These are phyloP conservation scores for Jaapia argillacea DNA, from an alignment of 768 basidiomycete genomes.

Conservation along the genomic window DNA sequence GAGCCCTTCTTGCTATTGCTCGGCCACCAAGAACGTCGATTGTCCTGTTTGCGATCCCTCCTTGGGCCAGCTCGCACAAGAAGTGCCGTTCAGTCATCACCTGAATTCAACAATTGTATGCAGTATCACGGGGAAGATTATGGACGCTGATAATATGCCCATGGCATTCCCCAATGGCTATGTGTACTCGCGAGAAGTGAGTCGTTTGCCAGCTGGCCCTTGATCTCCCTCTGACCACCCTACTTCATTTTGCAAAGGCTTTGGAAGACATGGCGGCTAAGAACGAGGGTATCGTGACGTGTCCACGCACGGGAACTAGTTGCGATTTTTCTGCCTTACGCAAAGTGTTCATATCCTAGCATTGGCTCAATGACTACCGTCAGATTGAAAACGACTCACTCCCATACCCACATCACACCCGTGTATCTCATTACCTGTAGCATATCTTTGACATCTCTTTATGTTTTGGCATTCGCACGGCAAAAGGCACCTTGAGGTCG, in stretches of 20 bases:
- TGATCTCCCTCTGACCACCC: neutral
- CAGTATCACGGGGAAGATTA: slow-evolving; percentile 81
- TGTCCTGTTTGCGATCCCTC: slow-evolving; percentile 87
- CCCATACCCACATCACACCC: too few species aligned
- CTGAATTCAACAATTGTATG: slow-evolving; percentile 95
- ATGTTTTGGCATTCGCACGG: too few species aligned
- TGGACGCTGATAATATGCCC: slow-evolving; percentile 91
- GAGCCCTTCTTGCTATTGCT: slow-evolving; percentile 72
- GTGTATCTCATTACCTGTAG: too few species aligned
- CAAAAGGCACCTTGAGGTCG: too few species aligned
- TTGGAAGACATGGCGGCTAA: slow-evolving; percentile 80
- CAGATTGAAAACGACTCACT: too few species aligned
- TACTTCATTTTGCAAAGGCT: slow-evolving; percentile 38
- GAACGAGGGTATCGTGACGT: slow-evolving; percentile 72
- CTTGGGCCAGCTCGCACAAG: slow-evolving; percentile 65
- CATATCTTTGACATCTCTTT: too few species aligned
- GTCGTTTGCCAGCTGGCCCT: slow-evolving; percentile 14
- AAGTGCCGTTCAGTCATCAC: slow-evolving; percentile 90
- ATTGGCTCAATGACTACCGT: too few species aligned
- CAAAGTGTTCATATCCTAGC: slow-evolving; percentile 94
- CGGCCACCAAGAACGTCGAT: slow-evolving; percentile 58
- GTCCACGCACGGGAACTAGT: slow-evolving; percentile 61
- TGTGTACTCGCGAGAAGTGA: slow-evolving; percentile 89
- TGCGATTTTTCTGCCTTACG: slow-evolving; percentile 59
- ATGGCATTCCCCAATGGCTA: slow-evolving; percentile 86